Conservation (phyloP, 1,139 yeast species). For the Lodderomyces margitis region DNA sequence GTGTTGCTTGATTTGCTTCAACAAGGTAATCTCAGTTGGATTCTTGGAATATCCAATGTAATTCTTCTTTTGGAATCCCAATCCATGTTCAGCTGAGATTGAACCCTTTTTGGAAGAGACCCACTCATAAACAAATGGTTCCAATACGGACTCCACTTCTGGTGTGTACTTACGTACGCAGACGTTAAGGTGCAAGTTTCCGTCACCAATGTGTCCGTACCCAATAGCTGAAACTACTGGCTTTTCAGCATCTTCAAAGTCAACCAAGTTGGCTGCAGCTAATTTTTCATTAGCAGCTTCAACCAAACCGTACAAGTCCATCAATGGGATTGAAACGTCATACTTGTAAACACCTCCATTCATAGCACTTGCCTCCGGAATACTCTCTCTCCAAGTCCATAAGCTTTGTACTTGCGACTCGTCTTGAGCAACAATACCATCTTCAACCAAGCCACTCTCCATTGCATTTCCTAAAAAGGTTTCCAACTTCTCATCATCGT, state of each 20-base stretch:
- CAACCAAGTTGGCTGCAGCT: conserved; percentile 55
- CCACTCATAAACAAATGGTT: conserved; percentile 94
- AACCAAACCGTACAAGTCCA: conserved; percentile 75
- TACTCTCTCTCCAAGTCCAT: conserved; percentile 95
- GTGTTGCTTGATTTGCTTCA: conserved; percentile 71
- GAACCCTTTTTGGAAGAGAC: conserved; percentile 74
- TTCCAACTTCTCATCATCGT: conserved; percentile 77
- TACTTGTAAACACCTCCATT: conserved; percentile 96
- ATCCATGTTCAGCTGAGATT: conserved; percentile 94
- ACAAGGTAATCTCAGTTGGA: conserved; percentile 63
- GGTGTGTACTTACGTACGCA: conserved; percentile 82
- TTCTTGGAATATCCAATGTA: conserved; percentile 83
- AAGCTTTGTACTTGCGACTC: conserved; percentile 78
- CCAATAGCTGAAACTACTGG: conserved; percentile 91
- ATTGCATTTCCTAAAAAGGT: conserved; percentile 76
- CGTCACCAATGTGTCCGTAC: conserved; percentile 96
- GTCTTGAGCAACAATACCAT: conserved; percentile 95
- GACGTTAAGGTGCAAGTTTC: conserved; percentile 88
- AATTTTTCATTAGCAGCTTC: conserved; percentile 66
- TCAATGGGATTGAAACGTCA: conserved; percentile 87
- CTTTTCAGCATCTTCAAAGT: conserved; percentile 57
- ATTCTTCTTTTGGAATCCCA: conserved; percentile 93
- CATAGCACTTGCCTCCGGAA: conserved; percentile 84
- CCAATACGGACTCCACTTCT: conserved; percentile 72
- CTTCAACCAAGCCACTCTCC: conserved; percentile 80